A percentile compares a stretch with the other conserved stretches of the same genome.
These are phyloP conservation scores for Kwoniella bestiolae DNA, from an alignment of 768 basidiomycete genomes.

Conservation along the genomic window DNA sequence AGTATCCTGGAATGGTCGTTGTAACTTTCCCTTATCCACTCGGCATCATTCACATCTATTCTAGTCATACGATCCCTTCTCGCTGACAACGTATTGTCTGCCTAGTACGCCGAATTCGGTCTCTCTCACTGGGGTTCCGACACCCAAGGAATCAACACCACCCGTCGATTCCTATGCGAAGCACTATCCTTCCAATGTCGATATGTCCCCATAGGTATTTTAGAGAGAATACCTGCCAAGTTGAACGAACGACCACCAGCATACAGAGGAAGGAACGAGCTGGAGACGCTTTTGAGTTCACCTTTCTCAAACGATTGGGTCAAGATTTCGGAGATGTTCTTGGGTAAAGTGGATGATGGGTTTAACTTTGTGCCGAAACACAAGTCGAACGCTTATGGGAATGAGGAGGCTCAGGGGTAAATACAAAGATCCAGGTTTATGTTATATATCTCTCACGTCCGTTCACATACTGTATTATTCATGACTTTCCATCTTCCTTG, in stretches of 20 bases:
- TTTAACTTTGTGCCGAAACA: conserved; percentile 92
- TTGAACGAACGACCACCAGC: conserved; percentile 91
- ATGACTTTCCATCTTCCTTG: no score
- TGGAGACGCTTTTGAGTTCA: conserved; percentile 57
- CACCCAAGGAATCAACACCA: conserved; percentile 76
- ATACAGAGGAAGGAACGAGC: conserved; percentile 82
- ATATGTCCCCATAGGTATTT: conserved; percentile 89
- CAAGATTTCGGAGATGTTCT: conserved; percentile 91
- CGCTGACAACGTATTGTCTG: background rate
- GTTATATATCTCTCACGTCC: no score
- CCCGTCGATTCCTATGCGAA: conserved; percentile 91
- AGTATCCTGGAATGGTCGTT: no score
- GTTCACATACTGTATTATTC: no score
- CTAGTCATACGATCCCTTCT: background rate
- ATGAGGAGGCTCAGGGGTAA: conserved; percentile 57
- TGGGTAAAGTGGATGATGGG: conserved; percentile 79
- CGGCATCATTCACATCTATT: no score
- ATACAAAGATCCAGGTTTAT: no score
- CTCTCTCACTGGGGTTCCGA: conserved; percentile 67
- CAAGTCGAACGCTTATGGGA: conserved; percentile 72
- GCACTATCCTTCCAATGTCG: conserved; percentile 94
- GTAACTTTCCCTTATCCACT: no score
- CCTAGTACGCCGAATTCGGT: conserved; percentile 82
- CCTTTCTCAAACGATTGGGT: conserved; percentile 51
- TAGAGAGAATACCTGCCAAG: conserved; percentile 76